Evolutionary conservation across 2,329 filamentous ascomycete genomes (phyloP), one percentile per base, ranked within the genome.

Genomic region (Colletotrichum liaoningense): DNA sequence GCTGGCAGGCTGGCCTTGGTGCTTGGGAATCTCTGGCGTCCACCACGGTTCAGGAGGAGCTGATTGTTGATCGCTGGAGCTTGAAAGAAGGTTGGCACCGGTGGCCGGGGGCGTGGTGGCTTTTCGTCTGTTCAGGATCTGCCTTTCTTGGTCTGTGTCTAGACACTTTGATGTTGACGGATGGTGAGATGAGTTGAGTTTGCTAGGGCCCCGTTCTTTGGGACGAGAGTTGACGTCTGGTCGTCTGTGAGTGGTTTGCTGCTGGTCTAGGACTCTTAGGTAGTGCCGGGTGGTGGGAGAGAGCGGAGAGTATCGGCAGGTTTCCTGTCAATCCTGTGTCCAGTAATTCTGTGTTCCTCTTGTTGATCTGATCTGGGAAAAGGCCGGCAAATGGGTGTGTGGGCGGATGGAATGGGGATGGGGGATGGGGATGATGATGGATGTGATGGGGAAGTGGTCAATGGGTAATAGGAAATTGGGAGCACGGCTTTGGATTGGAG

Each of bases 41-140:
- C 16, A 19, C 16, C 16, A 19, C 16, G 5, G 38, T 42, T 42
- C 38, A 7, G 38, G 30, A 16, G 6, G 14, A 42, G 16, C 38
- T 42, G 38, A 19, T 16, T 42, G 38, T 3, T 42, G 38, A 7
- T 42, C 38, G 38, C 42, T 49, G 19, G 67, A 56, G 67, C 67
- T 73, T 65, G 67, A 52, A 65, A 65, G 60, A 73, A 70, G 69
- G 70, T 70, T 73, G 67, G 66, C 70, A 73, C 54, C 67, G 66
- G 70, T 64, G 52, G 69, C 16, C 22, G 28, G 69, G 69, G 49
- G 63, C 64, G 65, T 42, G 11, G 42, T 68, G 28, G 69, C 52
- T 33, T 63, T 72, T 72, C 64, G 69, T 49, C 35, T 46, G 55
- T 52, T 64, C n/a, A 11, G 60, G 33, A 35, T 35, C 33, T 35